These are phyloP conservation scores for Penicillium polonicum DNA, from an alignment of 2,329 filamentous ascomycete species.

Conservation along the genomic window DNA sequence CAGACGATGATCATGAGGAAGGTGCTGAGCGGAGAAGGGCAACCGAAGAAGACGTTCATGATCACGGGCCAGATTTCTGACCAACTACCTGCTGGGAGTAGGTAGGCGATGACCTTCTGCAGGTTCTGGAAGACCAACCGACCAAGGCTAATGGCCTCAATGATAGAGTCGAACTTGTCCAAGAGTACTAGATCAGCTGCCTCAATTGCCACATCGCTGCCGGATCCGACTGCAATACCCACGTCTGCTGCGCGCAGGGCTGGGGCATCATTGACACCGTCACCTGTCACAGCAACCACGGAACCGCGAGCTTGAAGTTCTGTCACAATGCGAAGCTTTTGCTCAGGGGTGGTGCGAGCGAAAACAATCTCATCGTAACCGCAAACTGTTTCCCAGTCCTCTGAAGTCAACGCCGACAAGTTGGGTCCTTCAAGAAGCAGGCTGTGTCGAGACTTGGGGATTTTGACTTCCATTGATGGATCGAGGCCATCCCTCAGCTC, in stretches of 20 bases:
- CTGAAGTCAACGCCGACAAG: conserved; percentile 62
- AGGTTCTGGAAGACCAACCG: conserved; percentile 39
- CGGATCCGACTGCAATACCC: conserved; percentile 37
- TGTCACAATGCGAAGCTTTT: conserved; percentile 46
- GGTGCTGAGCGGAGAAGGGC: conserved; percentile 52
- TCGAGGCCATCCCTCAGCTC: conserved; percentile 47
- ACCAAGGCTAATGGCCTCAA: conserved; percentile 34
- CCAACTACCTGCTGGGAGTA: conserved; percentile 55
- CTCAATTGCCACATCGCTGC: conserved; percentile 44
- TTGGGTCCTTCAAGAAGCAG: conserved; percentile 67
- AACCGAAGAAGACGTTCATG: conserved; percentile 57
- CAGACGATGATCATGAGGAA: conserved; percentile 62
- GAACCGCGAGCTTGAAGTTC: conserved; percentile 40
- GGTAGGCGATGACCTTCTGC: conserved; percentile 42
- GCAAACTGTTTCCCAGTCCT: conserved; percentile 67
- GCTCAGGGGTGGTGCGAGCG: conserved; percentile 45
- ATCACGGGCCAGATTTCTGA: conserved; percentile 60
- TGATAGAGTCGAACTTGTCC: conserved; percentile 37
- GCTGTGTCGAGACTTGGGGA: conserved; percentile 41
- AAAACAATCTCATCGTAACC: conserved; percentile 54
- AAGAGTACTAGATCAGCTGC: conserved; percentile 42
- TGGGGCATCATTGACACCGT: conserved; percentile 40
- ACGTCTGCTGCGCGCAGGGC: conserved; percentile 36
- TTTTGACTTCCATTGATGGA: conserved; percentile 18
- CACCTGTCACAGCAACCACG: conserved; percentile 44